These are phyloP conservation scores for Cicer cuneatum DNA, from an alignment of 306 rosid genomes.

Conservation along the genomic window DNA sequence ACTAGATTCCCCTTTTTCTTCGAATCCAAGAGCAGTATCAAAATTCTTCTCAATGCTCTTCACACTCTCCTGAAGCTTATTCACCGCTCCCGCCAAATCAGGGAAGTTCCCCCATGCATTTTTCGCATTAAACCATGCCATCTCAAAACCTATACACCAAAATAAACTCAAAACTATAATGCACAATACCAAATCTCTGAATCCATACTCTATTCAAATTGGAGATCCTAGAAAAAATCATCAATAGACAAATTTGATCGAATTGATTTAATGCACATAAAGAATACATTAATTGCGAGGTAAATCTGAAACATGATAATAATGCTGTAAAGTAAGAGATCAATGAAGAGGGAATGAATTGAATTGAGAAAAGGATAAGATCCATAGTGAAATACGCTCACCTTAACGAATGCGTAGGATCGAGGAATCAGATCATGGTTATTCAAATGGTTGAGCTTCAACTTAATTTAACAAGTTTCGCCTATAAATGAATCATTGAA, in stretches of 20 bases:
- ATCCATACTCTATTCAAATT: conserved; percentile 28
- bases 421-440: conserved; percentile 54
- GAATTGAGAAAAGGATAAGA: conserved; percentile 27
- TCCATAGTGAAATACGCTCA: conserved; percentile 25
- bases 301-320: conserved; percentile 31
- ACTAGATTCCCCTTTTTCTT: conserved; percentile 77
- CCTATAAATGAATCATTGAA: conserved; percentile 23
- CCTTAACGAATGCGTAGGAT: conserved; percentile 48
- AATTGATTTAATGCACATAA: conserved; percentile 9
- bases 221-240: conserved; percentile 40
- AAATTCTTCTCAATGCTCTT: conserved; percentile 97
- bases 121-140: conserved; percentile 95
- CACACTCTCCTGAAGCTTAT: conserved; percentile 99
- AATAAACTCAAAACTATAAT: conserved; percentile 37
- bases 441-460: conserved; percentile 42
- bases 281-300: conserved; percentile 4
- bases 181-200: conserved; percentile 39
- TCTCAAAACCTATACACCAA: conserved; percentile 53
- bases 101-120: conserved; percentile 89
- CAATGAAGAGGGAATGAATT: conserved; percentile 45
- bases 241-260: conserved; percentile 12
- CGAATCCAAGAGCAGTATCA: conserved; percentile 89
- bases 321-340: conserved; percentile 13
- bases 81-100: conserved; percentile 97
- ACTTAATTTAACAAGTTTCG: conserved; percentile 25